Percentiles rank a stretch among this genome's conserved stretches.
Evolutionary conservation across 1,139 yeast genomes (phyloP).

Genomic region (Taphrina pruni): DNA sequence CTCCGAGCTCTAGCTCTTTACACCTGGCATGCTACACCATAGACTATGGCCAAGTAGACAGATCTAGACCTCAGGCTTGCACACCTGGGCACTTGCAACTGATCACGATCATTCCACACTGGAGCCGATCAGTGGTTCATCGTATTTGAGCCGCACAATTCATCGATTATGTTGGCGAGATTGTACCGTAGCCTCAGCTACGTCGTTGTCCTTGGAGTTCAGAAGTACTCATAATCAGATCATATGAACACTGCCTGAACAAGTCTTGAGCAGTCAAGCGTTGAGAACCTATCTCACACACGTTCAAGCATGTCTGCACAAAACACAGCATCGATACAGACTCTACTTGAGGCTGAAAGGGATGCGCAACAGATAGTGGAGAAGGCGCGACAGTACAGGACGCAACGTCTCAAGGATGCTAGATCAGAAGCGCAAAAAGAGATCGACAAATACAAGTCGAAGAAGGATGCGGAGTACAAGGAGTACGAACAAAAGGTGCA

Average conservation of each 20-base stretch:
- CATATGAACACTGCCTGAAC: not conserved
- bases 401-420: constrained; percentile 89
- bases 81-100: not conserved
- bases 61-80: no score
- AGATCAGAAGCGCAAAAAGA: constrained; percentile 90
- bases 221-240: not conserved
- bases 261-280: not conserved
- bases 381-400: constrained; percentile 65
- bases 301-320: constrained; percentile 22
- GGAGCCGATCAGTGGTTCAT: not conserved
- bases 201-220: constrained; percentile 4
- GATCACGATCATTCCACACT: not conserved
- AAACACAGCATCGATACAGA: constrained; percentile 39
- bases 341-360: constrained; percentile 71
- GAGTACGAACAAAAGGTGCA: constrained; percentile 65
- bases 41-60: no score
- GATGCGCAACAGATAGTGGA: constrained; percentile 95
- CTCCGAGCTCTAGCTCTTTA: no score
- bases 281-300: not conserved
- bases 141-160: not conserved
- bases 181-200: not conserved
- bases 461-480: constrained; percentile 82
- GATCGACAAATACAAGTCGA: constrained; percentile 81
- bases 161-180: not conserved
- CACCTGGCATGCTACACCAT: no score